Evolutionary conservation across 2,329 filamentous ascomycete species (phyloP).

Genomic region (Epicoccum nigrum): DNA sequence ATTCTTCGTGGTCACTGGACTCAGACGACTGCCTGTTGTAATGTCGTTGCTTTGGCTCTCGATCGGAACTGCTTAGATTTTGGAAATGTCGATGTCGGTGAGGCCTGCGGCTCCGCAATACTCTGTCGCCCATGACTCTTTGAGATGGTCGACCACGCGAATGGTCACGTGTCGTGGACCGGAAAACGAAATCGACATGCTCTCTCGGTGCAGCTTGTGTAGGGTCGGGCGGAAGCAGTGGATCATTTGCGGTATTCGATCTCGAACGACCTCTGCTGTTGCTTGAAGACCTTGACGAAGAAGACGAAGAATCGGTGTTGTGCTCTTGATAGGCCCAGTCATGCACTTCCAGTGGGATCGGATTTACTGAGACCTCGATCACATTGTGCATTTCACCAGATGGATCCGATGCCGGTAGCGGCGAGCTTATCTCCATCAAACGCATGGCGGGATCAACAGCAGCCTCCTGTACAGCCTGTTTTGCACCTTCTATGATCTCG

Average conservation of each 20-base stretch:
- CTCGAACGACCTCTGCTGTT: constrained; percentile 10
- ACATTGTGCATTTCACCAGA: neutral
- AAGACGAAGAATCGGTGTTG: constrained; percentile 6
- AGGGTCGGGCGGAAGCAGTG: constrained; percentile 31
- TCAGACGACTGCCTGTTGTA: constrained; percentile 23
- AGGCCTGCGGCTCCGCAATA: constrained; percentile 9
- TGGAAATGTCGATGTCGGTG: constrained; percentile 20
- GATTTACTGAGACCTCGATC: neutral
- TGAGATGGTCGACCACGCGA: constrained; percentile 32
- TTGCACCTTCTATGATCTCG: constrained; percentile 49
- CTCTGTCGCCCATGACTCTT: constrained; percentile 13
- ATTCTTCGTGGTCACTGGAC: constrained; percentile 20
- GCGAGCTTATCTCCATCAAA: constrained; percentile 31
- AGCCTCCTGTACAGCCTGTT: constrained; percentile 43
- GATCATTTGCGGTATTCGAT: constrained; percentile 28
- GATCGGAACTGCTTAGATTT: constrained; percentile 3
- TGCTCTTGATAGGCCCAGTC: constrained; percentile 39
- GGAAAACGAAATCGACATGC: constrained; percentile 40
- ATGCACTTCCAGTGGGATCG: constrained; percentile 4
- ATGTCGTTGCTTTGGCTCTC: no score
- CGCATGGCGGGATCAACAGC: constrained; percentile 26
- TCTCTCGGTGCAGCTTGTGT: constrained; percentile 30
- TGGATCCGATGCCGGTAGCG: constrained; percentile 25
- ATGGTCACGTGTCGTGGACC: constrained; percentile 31
- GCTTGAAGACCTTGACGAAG: constrained; percentile 20